Evolutionary conservation across 352 stramenopile species (phyloP).

Genomic region (Lagenidium sp.): DNA sequence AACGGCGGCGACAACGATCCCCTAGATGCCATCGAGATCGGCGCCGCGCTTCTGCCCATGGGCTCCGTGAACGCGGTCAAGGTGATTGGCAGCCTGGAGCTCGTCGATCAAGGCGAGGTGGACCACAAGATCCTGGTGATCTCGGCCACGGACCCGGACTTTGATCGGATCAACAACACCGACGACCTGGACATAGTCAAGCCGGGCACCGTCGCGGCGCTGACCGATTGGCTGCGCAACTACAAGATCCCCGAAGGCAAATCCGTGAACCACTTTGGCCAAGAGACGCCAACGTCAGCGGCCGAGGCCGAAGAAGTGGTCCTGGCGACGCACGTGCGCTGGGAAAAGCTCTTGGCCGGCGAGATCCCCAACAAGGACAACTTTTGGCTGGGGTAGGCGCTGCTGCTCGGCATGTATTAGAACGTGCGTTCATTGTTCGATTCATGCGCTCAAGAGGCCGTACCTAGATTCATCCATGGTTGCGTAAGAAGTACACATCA

Average conservation of each 20-base stretch:
- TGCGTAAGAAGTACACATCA: too few species aligned
- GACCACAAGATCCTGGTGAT: conserved; percentile 99
- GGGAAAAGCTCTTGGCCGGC: conserved; percentile 56
- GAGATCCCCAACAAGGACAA: conserved; percentile 52
- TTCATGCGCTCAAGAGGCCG: too few species aligned
- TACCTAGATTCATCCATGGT: too few species aligned
- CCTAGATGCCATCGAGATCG: conserved; percentile 98
- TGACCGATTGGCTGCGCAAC: conserved; percentile 96
- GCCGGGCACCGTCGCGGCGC: conserved; percentile 80
- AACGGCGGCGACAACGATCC: conserved; percentile 98
- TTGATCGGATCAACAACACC: conserved; percentile 76
- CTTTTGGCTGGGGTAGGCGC: conserved; percentile 57
- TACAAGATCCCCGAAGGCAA: conserved; percentile 99
- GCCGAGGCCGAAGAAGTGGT: conserved; percentile 61
- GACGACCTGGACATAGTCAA: conserved; percentile 89
- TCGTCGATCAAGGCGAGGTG: conserved; percentile 98
- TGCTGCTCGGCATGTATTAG: too few species aligned
- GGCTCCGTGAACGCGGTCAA: conserved; percentile 95
- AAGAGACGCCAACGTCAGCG: conserved; percentile 43
- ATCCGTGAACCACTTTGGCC: conserved; percentile 88
- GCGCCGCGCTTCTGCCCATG: conserved; percentile 86
- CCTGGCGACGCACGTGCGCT: conserved; percentile 53
- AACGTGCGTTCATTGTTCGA: too few species aligned
- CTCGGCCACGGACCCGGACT: conserved; percentile 82
- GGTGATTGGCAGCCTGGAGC: conserved; percentile 93